A percentile compares a stretch with the other conserved stretches of the same genome.
These are phyloP conservation scores for Yarrowia galli DNA, from an alignment of 1,139 yeast species.

Conservation along the genomic window DNA sequence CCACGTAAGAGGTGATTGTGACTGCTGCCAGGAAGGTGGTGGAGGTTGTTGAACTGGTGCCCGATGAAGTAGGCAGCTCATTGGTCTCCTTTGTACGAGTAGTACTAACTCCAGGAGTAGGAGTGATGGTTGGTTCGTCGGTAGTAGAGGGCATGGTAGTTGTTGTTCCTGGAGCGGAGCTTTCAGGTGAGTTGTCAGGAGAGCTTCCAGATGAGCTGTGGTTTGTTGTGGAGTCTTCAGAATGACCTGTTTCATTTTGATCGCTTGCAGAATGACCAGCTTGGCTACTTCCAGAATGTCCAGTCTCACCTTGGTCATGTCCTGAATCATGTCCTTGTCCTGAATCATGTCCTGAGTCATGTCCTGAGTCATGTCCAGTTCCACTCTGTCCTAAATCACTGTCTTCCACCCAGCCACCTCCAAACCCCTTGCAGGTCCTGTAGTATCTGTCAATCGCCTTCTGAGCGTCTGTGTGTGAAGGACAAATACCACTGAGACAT, in stretches of 20 bases:
- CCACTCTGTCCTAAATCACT: no score
- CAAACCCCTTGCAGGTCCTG: conserved; percentile 44
- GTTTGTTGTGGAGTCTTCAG: no score
- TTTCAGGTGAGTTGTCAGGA: no score
- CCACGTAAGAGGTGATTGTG: conserved; percentile 2
- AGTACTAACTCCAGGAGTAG: background rate
- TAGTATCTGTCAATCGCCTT: conserved; percentile 55
- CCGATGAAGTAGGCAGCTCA: no score
- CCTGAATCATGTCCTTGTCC: no score
- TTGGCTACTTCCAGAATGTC: no score
- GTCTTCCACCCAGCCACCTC: conserved; percentile 31
- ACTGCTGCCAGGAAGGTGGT: conserved; percentile 1
- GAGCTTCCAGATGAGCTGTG: no score
- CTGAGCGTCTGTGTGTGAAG: conserved; percentile 65
- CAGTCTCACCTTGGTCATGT: no score
- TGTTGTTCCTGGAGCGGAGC: background rate
- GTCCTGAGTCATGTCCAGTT: no score
- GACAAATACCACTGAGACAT: conserved; percentile 73
- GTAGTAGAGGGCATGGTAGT: background rate
- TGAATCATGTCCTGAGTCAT: background rate
- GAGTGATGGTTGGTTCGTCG: background rate
- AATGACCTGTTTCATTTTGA: no score
- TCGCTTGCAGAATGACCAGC: no score
- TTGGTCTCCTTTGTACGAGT: no score
- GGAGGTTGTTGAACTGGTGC: background rate